A percentile compares a stretch with the other conserved stretches of the same genome.
Evolutionary conservation across 345 rosid species (phyloP).

Genomic region (Moringa oleifera): DNA sequence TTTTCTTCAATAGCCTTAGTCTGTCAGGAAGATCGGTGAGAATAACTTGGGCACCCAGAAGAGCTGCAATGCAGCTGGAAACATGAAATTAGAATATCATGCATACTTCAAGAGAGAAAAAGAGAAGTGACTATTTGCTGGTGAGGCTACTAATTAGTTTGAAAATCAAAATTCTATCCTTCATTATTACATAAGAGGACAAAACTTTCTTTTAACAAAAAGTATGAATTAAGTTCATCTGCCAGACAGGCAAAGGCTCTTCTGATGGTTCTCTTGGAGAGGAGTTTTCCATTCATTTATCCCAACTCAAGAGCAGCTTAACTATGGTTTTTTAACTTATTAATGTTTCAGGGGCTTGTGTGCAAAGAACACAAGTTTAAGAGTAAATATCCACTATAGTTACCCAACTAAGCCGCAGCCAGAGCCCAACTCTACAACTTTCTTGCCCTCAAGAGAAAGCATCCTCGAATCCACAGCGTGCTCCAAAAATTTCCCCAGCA

Average conservation of each 20-base stretch:
- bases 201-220: background rate
- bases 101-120: slow-evolving; percentile 2
- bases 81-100: slow-evolving; percentile 7
- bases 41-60: slow-evolving; percentile 70
- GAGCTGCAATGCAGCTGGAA: slow-evolving; percentile 77
- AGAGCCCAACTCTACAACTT: slow-evolving; percentile 77
- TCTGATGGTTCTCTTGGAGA: no score
- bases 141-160: background rate
- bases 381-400: background rate
- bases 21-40: slow-evolving; percentile 92
- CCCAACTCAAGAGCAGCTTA: no score
- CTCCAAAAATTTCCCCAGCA: slow-evolving; percentile 82
- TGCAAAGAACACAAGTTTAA: background rate
- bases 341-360: no score
- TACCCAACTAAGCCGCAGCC: slow-evolving; percentile 98
- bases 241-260: no score
- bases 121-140: background rate
- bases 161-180: background rate
- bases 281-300: no score
- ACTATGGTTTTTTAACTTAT: no score
- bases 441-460: slow-evolving; percentile 72
- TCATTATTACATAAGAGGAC: background rate
- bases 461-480: slow-evolving; percentile 70
- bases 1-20: slow-evolving; percentile 73
- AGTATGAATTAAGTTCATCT: no score